phyloP scores from a whole-genome alignment of 345 rosid genomes.

The Microcos paniculata region DNA sequence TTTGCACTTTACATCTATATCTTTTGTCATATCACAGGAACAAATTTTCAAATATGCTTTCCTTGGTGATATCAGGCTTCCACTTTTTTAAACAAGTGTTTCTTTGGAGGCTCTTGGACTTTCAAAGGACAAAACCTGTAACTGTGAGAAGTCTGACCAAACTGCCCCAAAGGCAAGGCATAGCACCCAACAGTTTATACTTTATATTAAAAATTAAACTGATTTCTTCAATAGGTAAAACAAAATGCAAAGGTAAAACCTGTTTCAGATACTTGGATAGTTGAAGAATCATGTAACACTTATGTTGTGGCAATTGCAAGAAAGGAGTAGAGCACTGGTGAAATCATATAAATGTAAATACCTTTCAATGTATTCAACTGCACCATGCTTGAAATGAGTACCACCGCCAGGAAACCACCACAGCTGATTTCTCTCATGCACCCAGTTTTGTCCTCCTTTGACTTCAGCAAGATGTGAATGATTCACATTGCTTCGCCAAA shows the following conservation, averaged over 20 bases:
- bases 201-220: neutral
- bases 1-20: neutral
- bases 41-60: neutral
- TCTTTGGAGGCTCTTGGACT: neutral
- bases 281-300: neutral
- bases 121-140: neutral
- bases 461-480: slow-evolving; percentile 84
- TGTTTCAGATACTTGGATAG: neutral
- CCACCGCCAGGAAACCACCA: slow-evolving; percentile 99
- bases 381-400: slow-evolving; percentile 95
- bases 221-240: neutral
- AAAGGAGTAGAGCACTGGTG: neutral
- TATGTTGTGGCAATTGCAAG: neutral
- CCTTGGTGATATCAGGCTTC: neutral
- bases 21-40: neutral
- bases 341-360: slow-evolving; percentile 20
- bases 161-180: neutral
- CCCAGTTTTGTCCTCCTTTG: slow-evolving; percentile 98
- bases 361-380: slow-evolving; percentile 90
- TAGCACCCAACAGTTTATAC: neutral
- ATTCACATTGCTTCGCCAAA: slow-evolving; percentile 95
- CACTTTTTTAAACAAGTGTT: neutral
- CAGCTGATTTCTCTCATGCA: slow-evolving; percentile 63
- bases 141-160: neutral
- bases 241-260: neutral